These are phyloP conservation scores for Zoysia japonica DNA, from an alignment of 176 grass and related monocot species.

Conservation along the genomic window DNA sequence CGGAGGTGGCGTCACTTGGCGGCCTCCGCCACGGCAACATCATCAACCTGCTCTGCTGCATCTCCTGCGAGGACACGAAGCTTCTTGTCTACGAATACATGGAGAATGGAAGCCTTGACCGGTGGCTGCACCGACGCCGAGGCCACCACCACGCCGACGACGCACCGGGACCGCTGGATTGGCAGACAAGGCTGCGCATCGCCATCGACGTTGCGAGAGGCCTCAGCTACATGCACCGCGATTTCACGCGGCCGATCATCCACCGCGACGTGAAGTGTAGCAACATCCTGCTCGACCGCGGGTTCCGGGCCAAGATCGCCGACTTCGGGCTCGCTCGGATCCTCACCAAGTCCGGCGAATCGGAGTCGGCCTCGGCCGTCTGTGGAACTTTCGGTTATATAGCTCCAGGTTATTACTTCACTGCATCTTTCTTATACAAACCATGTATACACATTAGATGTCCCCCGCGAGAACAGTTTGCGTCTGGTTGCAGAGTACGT, in stretches of 20 bases:
- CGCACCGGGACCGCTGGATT: not conserved
- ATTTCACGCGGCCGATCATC: constrained; percentile 61
- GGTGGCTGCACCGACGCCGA: not conserved
- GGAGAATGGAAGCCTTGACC: not conserved
- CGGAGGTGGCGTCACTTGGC: not conserved
- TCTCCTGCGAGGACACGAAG: not conserved
- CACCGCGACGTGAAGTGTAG: constrained; percentile 85
- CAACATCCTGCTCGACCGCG: constrained; percentile 76
- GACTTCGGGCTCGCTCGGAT: not conserved
- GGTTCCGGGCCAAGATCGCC: not conserved
- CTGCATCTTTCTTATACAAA: no score
- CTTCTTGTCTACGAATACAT: not conserved
- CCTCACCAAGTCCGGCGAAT: not conserved
- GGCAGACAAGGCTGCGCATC: not conserved
- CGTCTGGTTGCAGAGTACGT: constrained; percentile 10
- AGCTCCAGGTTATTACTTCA: not conserved
- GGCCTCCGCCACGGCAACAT: not conserved
- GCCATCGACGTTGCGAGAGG: constrained; percentile 8
- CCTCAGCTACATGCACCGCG: constrained; percentile 60
- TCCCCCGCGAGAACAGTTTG: no score
- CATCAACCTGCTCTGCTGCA: not conserved
- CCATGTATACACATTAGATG: no score
- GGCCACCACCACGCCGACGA: not conserved
- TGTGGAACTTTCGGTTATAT: not conserved
- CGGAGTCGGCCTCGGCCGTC: not conserved